Base-by-base conservation (phyloP, 192 early-diverging fungal species). In the Dissophora globulifera region DNA sequence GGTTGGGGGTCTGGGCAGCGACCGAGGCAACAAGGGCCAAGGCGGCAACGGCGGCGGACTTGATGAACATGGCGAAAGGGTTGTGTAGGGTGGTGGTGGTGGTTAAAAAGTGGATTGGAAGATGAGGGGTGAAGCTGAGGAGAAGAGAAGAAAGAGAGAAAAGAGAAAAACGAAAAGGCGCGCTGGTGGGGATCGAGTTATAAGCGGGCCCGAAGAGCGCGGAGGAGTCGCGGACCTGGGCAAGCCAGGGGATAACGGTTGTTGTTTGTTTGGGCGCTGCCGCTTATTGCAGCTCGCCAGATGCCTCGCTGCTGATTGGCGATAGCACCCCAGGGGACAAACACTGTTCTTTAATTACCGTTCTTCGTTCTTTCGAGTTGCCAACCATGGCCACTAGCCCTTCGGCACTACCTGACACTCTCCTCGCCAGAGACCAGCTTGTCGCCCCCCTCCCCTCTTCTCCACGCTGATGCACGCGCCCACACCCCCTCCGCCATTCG, bases 11-110 rank as follows among this genome's bases (percentile, higher is more conserved):
- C 56, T 60, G 62, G 43, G 62, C 62, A 49, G 56, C 43, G 50
- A 66, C 71, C 25, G 57, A 23, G 48, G 62, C 62, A 23, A 19
- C 62, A 29, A 65, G 29, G 41, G 71, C 71, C 71, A 75, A 58
- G 40, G 56, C 40, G 42, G 70, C 62, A n/a, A 46, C 43, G 55
- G 47, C 20, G 27, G 57, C 35, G 29, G 71, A 54, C 57, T 75
- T 75, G 62, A 60, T 48, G 62, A 54, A 60, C 71, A 75, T 75
- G 29, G 30, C 58, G 11, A 38, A 32, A 11, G 32, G 33, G 13
- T n/a, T 42, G 48, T 62, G 32, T 27, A 46, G 30, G 49, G 40
- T 1, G n/a, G 33, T 38, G 31, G 42, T 58, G 40, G 4, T 13
- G 30, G 17, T 20, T n/a, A 20, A 47, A 15, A 42, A 16, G n/a